Evolutionary conservation across 768 basidiomycete species (phyloP), one percentile per base, ranked within the genome.

Genomic region (Suillus fuscotomentosus): DNA sequence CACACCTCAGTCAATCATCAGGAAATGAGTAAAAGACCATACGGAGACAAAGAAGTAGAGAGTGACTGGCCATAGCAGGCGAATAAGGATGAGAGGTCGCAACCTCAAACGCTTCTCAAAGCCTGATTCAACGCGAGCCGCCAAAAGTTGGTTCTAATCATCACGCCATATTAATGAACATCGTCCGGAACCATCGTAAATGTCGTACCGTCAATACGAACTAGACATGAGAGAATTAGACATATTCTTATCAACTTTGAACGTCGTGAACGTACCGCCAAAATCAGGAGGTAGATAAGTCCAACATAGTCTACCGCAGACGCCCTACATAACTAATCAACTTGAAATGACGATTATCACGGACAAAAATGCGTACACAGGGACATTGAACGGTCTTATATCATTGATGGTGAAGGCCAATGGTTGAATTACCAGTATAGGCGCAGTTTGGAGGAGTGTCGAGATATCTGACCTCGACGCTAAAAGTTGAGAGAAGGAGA

Each of bases 381-480:
- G 83, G 14, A 82, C 71, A 66, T 88, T 81, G 63, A 89, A 90
- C 0, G 89, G 86, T 20, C 79, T 73, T 2, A 86, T 64, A 65
- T 89, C 88, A 60, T 76, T 53, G 10, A 86, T 55, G 1, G 73
- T 80, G 67, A 82, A 89, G 41, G 70, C 76, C 7, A 88, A 70
- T 1, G 89, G 87, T 11, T 77, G 63, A 2, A 80, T 72, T 38
- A 89, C 71, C 5, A 84, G 80, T 61, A 79, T 75, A 0, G 88
- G 87, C 1, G 87, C 84, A 1, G 62, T 76, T 39, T 70, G 65
- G 31, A 87, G 73, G 31, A 90, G 67, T 2, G 72, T 54, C 0
- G 80, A 13, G 31, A 78, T 53, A 63, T 76, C 73, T n/a, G 73
- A 50, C 22, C 63, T 60, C 34, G 60, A 64, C 0, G 74, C 74